These are phyloP conservation scores for Adansonia madagascariensis DNA, from an alignment of 441 rosid genomes.

Conservation along the genomic window DNA sequence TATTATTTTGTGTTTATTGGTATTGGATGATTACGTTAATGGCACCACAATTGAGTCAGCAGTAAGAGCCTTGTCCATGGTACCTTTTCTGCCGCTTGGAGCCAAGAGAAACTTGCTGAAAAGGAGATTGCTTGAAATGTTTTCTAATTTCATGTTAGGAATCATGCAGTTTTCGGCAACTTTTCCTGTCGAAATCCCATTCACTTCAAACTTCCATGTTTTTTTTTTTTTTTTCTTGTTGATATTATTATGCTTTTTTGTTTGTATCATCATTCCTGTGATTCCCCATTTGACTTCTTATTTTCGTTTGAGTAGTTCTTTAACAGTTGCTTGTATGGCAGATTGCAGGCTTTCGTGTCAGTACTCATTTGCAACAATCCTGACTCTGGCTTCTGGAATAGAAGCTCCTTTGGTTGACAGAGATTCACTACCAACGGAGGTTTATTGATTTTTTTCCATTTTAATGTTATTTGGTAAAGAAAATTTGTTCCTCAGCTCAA, in stretches of 20 bases:
- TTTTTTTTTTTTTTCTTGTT: no score
- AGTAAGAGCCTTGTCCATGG: constrained; percentile 5
- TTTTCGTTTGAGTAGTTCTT: not conserved
- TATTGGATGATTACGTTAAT: not conserved
- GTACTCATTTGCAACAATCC: not conserved
- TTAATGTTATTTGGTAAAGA: no score
- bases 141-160: not conserved
- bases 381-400: not conserved
- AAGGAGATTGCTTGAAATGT: not conserved
- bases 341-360: not conserved
- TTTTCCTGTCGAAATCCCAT: not conserved
- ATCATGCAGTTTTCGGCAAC: not conserved
- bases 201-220: not conserved
- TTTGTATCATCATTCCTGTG: not conserved
- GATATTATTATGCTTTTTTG: not conserved
- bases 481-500: no score
- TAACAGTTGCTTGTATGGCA: not conserved
- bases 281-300: no score
- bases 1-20: not conserved
- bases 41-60: constrained; percentile 28
- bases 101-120: constrained; percentile 6
- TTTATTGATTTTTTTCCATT: no score
- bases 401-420: not conserved
- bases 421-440: no score
- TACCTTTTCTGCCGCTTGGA: constrained; percentile 24